Evolutionary conservation across 1,139 yeast species (phyloP).

Genomic region (Geotrichum cucujoidarum): DNA sequence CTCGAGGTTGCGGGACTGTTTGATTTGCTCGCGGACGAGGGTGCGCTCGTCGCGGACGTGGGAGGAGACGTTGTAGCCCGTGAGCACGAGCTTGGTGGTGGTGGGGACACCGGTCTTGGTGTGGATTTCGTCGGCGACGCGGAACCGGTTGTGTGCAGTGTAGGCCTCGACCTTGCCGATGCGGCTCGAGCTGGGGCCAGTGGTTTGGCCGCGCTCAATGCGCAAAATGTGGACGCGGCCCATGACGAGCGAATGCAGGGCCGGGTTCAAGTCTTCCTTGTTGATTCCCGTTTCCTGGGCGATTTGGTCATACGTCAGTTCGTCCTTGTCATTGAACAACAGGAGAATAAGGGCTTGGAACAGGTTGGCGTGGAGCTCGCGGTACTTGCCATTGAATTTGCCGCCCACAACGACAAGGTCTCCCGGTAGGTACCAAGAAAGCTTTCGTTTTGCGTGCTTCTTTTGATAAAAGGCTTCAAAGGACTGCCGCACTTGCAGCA

Average conservation of each 20-base stretch:
- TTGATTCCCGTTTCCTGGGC: neutral
- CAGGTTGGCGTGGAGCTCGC: slow-evolving; percentile 32
- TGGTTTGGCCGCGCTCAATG: neutral
- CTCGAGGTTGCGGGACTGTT: slow-evolving; percentile 32
- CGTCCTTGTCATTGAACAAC: slow-evolving; percentile 26
- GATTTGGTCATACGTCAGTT: slow-evolving; percentile 3
- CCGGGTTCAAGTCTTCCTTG: slow-evolving; percentile 6
- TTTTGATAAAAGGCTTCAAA: slow-evolving; percentile 29
- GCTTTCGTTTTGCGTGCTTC: slow-evolving; percentile 21
- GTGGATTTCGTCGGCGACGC: neutral
- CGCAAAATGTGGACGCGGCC: slow-evolving; percentile 7
- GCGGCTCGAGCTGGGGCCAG: neutral
- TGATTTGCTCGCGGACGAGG: neutral
- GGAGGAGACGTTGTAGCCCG: neutral
- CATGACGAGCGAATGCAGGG: slow-evolving; percentile 6
- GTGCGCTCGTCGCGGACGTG: neutral
- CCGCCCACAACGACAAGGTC: slow-evolving; percentile 35
- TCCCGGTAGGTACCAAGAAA: slow-evolving; percentile 34
- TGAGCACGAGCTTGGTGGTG: neutral
- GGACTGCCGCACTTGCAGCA: slow-evolving; percentile 25
- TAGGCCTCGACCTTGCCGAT: neutral
- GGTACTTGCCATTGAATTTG: slow-evolving; percentile 32
- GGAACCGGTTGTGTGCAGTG: neutral
- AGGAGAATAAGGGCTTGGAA: slow-evolving; percentile 34
- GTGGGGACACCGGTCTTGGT: neutral